These are phyloP conservation scores for Nothophytophthora sp. DNA, from an alignment of 352 stramenopile species.

Conservation along the genomic window DNA sequence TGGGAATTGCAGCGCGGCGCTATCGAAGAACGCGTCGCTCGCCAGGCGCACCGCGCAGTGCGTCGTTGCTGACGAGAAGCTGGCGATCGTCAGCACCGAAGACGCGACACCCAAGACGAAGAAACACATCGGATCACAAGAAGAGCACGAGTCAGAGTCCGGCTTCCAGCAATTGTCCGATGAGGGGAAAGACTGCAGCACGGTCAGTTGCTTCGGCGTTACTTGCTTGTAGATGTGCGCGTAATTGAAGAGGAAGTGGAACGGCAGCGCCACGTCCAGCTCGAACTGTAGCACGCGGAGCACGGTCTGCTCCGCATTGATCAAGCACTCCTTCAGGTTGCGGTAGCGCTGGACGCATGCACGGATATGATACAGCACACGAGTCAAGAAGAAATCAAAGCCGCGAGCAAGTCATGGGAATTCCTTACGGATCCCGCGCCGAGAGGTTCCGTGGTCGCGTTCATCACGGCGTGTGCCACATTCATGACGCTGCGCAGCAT, in stretches of 20 bases:
- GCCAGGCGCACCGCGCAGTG: constrained; percentile 39
- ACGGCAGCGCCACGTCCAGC: constrained; percentile 40
- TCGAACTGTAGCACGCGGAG: constrained; percentile 51
- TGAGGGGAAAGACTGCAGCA: too few relatives aligned
- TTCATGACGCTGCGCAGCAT: constrained; percentile 56
- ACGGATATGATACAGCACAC: background rate
- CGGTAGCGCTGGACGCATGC: constrained; percentile 25
- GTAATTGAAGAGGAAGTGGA: constrained; percentile 39
- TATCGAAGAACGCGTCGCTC: constrained; percentile 36
- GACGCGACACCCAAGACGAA: background rate
- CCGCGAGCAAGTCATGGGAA: too few relatives aligned
- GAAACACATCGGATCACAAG: background rate
- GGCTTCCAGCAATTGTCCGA: too few relatives aligned
- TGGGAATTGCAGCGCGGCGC: constrained; percentile 20
- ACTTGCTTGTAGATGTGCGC: constrained; percentile 23
- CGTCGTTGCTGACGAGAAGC: constrained; percentile 28
- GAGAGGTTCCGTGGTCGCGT: constrained; percentile 26
- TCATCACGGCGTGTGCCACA: constrained; percentile 39
- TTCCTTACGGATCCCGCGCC: constrained; percentile 36
- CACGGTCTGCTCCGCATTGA: constrained; percentile 57
- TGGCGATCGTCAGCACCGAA: constrained; percentile 1
- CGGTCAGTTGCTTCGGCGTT: too few relatives aligned
- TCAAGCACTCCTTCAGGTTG: constrained; percentile 43
- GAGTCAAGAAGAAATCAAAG: background rate
- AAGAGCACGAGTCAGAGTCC: too few relatives aligned